Percentiles rank a stretch among this genome's conserved stretches.
phyloP scores from a whole-genome alignment of 2,329 filamentous ascomycete species.

The Hortaea werneckii region DNA sequence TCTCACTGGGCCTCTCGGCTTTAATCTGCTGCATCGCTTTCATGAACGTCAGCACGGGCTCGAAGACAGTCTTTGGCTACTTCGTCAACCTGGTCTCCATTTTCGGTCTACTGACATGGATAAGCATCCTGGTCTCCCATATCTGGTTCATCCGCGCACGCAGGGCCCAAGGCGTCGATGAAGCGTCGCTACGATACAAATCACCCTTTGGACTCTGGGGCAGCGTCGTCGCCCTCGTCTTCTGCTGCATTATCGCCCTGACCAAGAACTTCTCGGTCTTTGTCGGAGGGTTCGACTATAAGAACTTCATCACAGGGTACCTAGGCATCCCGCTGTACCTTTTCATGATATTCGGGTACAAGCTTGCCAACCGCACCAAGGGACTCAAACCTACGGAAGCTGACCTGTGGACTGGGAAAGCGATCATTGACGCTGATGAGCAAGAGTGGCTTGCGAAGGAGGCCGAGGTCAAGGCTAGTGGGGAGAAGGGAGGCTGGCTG shows the following conservation, averaged over 20 bases:
- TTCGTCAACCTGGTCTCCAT: constrained; percentile 2
- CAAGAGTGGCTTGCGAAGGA: constrained; percentile 23
- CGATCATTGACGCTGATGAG: constrained; percentile 49
- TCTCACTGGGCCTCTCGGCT: constrained; percentile 52
- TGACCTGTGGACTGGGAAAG: constrained; percentile 51
- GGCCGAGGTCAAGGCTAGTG: constrained; percentile 16
- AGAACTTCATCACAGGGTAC: constrained; percentile 51
- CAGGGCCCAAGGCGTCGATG: constrained; percentile 12
- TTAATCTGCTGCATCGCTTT: constrained; percentile 9
- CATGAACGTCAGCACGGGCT: constrained; percentile 35
- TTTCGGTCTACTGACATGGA: constrained; percentile 3
- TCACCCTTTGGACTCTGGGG: constrained; percentile 64
- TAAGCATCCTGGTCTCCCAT: background rate
- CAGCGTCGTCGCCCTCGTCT: constrained; percentile 55
- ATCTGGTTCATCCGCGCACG: constrained; percentile 2
- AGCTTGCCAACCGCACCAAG: constrained; percentile 50
- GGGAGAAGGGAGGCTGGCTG: constrained; percentile 11
- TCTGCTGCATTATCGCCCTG: constrained; percentile 63
- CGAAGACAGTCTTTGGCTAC: constrained; percentile 30
- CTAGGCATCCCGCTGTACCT: constrained; percentile 55
- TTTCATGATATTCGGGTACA: constrained; percentile 51
- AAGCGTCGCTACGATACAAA: constrained; percentile 40
- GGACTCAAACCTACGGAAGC: constrained; percentile 44
- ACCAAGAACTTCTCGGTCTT: constrained; percentile 80
- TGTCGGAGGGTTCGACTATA: constrained; percentile 55